Percentiles rank a stretch among this genome's conserved stretches.
Conservation (phyloP, 225 moss, liverwort and hornwort genomes). For the Lunularia cruciata region DNA sequence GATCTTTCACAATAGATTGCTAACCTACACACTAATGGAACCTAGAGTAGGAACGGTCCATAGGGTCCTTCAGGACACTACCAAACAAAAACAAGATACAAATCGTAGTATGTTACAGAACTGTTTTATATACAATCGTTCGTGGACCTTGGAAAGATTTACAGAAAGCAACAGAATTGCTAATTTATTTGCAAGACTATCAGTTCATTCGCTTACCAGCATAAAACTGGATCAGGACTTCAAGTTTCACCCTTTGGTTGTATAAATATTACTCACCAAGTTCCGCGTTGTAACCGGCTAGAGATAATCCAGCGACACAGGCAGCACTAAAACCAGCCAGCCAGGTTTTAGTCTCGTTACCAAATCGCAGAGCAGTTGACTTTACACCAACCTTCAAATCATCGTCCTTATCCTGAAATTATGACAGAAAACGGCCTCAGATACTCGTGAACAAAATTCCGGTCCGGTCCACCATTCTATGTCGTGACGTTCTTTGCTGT, state of each 20-base stretch:
- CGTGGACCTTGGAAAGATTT: background rate
- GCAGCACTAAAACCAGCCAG: constrained; percentile 72
- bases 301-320: constrained; percentile 52
- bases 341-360: constrained; percentile 63
- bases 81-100: too few species aligned
- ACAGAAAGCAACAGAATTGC: background rate
- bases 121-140: too few species aligned
- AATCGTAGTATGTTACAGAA: too few species aligned
- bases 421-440: background rate
- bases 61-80: too few species aligned
- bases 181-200: background rate
- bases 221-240: too few species aligned
- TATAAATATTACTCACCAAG: constrained; percentile 60
- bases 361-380: constrained; percentile 87
- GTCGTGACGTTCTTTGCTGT: too few species aligned
- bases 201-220: background rate
- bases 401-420: constrained; percentile 66
- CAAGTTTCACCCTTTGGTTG: too few species aligned
- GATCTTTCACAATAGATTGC: too few species aligned
- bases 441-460: background rate
- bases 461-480: too few species aligned
- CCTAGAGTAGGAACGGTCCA: too few species aligned
- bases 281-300: constrained; percentile 74
- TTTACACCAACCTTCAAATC: constrained; percentile 79
- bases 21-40: too few species aligned